Evolutionary conservation across 2,329 filamentous ascomycete species (phyloP), one percentile per base, ranked within the genome.

Genomic region (Parasarocladium wereldwijsianum): DNA sequence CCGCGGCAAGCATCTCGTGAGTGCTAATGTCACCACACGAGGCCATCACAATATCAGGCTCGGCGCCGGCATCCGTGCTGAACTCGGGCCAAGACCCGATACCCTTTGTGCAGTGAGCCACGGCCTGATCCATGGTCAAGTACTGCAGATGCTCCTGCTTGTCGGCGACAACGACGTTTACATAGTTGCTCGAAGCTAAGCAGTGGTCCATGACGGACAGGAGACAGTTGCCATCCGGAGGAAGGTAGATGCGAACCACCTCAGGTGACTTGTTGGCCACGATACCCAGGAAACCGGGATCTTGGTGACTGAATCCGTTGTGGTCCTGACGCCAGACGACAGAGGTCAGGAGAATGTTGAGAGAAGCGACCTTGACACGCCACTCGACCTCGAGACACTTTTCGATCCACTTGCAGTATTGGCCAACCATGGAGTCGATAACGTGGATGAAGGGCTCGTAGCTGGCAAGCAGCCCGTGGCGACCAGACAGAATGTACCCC

Each of bases 401-500:
- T 50, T 86, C 79, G 29, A 85, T 66, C 79, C 79, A 85, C 51
- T 86, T 86, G 60, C 77, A 83, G 55, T 86, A 16, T 22, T 83
- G 79, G 49, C 83, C 84, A 36, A 86, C 79, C 79, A 86, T 86
- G 2, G 76, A 82, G 51, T 85, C 78, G 42, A 86, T 83, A 43
- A 86, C 71, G 45, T 85, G 78, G 35, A 85, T 80, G 46, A 86
- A 86, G 0, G 79, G 77, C 50, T 86, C 80, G 54, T 86, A 86
- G 46, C 73, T 79, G 63, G 84, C 85, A 35, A 86, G 65, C 35
- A 86, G 49, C 9, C 80, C 79, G 39, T 85, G 79, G 5, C 80
- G 67, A 17, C 80, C 80, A 32, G 71, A 81, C 3, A 86, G 62
- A 24, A 82, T 54, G 46, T 85, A 86, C 3, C 80, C 80, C 56